Conservation (phyloP, 1,284 basidiomycete species). For the Chiua sp. region DNA sequence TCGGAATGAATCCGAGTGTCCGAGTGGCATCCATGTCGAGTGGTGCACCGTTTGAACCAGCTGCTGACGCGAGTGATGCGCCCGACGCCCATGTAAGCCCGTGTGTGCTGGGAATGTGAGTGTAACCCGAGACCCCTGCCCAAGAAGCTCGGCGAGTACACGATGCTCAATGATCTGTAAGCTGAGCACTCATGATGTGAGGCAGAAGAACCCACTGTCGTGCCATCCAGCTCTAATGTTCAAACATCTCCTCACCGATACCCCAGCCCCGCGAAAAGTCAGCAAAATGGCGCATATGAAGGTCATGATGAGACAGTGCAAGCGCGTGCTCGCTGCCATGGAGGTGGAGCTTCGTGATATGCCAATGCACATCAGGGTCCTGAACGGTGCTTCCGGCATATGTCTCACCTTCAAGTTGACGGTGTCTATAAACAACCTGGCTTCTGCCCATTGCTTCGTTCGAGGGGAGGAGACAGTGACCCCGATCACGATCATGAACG, state of each 20-base stretch:
- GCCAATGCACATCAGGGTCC: neutral
- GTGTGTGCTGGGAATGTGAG: conserved; percentile 69
- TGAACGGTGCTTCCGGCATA: neutral
- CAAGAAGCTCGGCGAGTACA: conserved; percentile 86
- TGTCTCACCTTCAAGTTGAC: conserved; percentile 80
- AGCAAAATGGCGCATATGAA: conserved; percentile 85
- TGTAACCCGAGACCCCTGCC: conserved; percentile 75
- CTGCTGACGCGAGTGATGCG: conserved; percentile 20
- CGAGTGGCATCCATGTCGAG: conserved; percentile 58
- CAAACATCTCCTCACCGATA: conserved; percentile 96
- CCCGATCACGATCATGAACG: conserved; percentile 82
- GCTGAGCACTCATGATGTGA: neutral
- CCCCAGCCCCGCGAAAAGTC: conserved; percentile 94
- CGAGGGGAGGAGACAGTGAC: conserved; percentile 92
- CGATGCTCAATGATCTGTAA: conserved; percentile 63
- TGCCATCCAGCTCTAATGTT: conserved; percentile 98
- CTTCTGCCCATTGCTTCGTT: conserved; percentile 98
- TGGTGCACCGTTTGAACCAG: conserved; percentile 27
- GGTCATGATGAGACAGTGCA: conserved; percentile 80
- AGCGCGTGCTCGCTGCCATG: conserved; percentile 86
- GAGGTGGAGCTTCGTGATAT: conserved; percentile 89
- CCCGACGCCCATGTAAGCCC: conserved; percentile 40
- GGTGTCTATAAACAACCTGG: conserved; percentile 94
- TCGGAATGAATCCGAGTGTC: conserved; percentile 70
- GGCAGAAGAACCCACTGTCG: conserved; percentile 43